Percentiles rank a stretch among this genome's conserved stretches.
These are phyloP conservation scores for Elasticomyces elasticus DNA, from an alignment of 495 filamentous ascomycete genomes.

Conservation along the genomic window DNA sequence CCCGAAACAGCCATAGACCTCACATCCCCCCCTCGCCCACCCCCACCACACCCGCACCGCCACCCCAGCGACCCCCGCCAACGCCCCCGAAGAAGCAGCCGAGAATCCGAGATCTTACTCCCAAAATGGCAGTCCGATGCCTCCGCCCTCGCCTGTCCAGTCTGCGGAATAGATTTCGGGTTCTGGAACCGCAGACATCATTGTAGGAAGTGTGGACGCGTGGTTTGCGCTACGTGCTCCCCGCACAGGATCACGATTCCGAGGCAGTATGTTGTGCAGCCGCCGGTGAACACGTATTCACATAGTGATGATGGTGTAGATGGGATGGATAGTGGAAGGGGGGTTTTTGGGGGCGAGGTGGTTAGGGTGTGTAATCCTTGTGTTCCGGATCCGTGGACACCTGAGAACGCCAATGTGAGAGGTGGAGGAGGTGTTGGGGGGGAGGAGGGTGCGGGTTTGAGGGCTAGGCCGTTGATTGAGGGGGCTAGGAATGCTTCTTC, in stretches of 20 bases:
- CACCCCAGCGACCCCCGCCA: not conserved
- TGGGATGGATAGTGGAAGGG: not conserved
- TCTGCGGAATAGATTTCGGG: constrained; percentile 65
- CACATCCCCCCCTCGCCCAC: not conserved
- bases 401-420: not conserved
- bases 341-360: constrained; percentile 65
- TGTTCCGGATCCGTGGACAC: constrained; percentile 65
- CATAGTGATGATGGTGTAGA: not conserved
- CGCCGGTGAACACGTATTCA: constrained; percentile 36
- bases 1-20: constrained; percentile 2
- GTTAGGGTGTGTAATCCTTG: constrained; percentile 91
- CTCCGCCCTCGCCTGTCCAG: constrained; percentile 69
- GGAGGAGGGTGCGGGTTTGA: not conserved
- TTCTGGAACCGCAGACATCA: constrained; percentile 90
- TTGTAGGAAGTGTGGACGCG: constrained; percentile 89
- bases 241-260: constrained; percentile 94
- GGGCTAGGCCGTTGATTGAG: constrained; percentile 34
- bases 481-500: constrained; percentile 32
- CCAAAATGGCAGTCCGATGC: constrained; percentile 82
- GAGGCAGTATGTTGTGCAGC: constrained; percentile 81
- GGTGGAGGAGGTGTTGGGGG: not conserved
- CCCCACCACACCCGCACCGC: not conserved
- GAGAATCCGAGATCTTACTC: constrained; percentile 35
- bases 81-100: not conserved
- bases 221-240: constrained; percentile 85